phyloP scores from a whole-genome alignment of 176 grass and related monocot species.

The Themeda triandra region DNA sequence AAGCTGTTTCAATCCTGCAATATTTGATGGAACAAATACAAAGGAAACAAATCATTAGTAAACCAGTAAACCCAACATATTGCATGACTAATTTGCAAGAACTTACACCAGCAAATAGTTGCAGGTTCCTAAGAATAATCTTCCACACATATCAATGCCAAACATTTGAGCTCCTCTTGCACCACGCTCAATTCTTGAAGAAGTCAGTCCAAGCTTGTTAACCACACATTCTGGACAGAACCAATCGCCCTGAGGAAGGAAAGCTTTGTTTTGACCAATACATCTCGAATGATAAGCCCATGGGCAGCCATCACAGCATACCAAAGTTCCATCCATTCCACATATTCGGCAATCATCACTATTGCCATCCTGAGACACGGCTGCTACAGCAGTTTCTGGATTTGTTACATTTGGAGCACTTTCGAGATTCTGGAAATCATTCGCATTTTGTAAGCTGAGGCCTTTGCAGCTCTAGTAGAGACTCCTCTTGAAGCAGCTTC shows the following conservation, averaged over 20 bases:
- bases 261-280: slow-evolving; percentile 85
- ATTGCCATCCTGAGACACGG: slow-evolving; percentile 71
- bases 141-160: slow-evolving; percentile 65
- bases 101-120: slow-evolving; percentile 99
- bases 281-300: slow-evolving; percentile 99
- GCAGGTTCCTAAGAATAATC: slow-evolving; percentile 78
- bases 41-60: neutral
- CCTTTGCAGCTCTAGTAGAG: slow-evolving; percentile 41
- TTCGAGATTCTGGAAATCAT: slow-evolving; percentile 26
- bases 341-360: slow-evolving; percentile 95
- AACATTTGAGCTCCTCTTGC: slow-evolving; percentile 78
- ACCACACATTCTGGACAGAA: slow-evolving; percentile 93
- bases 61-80: neutral
- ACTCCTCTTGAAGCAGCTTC: slow-evolving; percentile 38
- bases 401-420: slow-evolving; percentile 22
- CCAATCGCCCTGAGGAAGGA: slow-evolving; percentile 70
- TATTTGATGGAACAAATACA: slow-evolving; percentile 13
- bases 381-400: slow-evolving; percentile 31
- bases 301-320: slow-evolving; percentile 92
- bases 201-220: slow-evolving; percentile 67
- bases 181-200: slow-evolving; percentile 73
- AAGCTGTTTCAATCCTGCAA: slow-evolving; percentile 60
- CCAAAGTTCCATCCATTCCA: slow-evolving; percentile 96
- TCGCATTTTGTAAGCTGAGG: slow-evolving; percentile 29
- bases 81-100: slow-evolving; percentile 23